Base-by-base conservation (phyloP, 495 filamentous ascomycete species). In the Annulohypoxylon bovei region DNA sequence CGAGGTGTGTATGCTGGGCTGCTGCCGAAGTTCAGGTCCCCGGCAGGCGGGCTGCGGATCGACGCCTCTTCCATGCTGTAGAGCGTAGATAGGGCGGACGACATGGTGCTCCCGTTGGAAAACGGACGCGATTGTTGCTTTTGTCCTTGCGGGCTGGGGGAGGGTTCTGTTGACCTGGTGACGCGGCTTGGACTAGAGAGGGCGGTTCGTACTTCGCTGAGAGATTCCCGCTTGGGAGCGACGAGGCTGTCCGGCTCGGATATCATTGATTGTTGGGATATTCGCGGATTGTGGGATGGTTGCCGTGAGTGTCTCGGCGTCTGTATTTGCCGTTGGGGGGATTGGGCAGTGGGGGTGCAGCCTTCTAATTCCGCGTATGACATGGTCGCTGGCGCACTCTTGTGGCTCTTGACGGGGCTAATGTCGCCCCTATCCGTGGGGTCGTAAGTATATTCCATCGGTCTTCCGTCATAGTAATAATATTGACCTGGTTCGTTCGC, bases 21-120 rank as follows among this genome's bases (percentile, higher is more conserved):
- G 18, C 27, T 33, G 3, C 71, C 58, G 12, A 42, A 33, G 16
- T 52, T 25, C n/a, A 39, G 28, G 7, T 50, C 62, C 22, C 30
- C 42, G 0, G 12, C 59, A 6, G 72, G 74, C 2, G 62, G 68
- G 27, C 66, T 70, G 40, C 58, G 69, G 23, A 67, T 33, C 8
- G 69, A 72, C 4, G 54, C 33, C 61, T 84, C 82, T 57, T 83
- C 81, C 72, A 80, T 79, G 60, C 81, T 84, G 58, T 81, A 79
- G 1, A 84, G 59, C 2, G 81, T 84, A 9, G 82, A 84, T 8
- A 84, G 71, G 9, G 79, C 75, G 2, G 80, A 82, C 4, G 81
- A 83, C 22, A 78, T 32, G 0, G 78, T 76, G 66, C 77, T 81
- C 7, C 72, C 74, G 11, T 55, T 53, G 2, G 81, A 82, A n/a